phyloP scores from a whole-genome alignment of 495 filamentous ascomycete species.

The Daldinia caldariorum region DNA sequence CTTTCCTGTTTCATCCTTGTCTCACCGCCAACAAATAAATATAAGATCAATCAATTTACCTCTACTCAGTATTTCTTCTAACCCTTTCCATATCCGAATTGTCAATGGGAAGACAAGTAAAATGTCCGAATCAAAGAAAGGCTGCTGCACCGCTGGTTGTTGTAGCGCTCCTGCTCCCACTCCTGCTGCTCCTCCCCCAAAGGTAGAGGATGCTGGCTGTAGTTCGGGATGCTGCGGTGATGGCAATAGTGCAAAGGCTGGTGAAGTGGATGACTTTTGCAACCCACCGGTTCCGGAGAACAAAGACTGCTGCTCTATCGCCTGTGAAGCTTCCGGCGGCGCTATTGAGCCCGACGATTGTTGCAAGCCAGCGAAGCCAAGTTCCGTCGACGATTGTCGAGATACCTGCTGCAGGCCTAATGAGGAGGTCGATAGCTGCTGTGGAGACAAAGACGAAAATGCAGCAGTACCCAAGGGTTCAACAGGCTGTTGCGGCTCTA shows the following conservation, averaged over 20 bases:
- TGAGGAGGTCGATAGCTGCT: conserved; percentile 20
- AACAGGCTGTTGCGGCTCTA: conserved; percentile 6
- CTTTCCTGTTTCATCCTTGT: background rate
- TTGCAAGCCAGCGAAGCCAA: conserved; percentile 21
- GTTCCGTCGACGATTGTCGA: conserved; percentile 7
- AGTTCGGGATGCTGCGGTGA: conserved; percentile 17
- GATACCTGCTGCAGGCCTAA: conserved; percentile 26
- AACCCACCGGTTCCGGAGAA: background rate
- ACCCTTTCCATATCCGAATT: background rate
- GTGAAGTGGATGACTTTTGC: conserved; percentile 18
- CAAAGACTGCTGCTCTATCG: background rate
- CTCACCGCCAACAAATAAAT: conserved; percentile 1
- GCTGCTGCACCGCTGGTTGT: conserved; percentile 23
- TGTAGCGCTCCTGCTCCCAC: conserved; percentile 19
- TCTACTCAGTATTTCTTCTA: background rate
- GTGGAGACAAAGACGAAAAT: background rate
- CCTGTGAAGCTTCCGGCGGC: background rate
- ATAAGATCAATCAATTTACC: background rate
- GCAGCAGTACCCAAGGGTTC: background rate
- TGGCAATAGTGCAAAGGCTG: background rate
- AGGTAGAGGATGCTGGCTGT: conserved; percentile 19
- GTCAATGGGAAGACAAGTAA: background rate
- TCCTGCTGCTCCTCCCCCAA: background rate
- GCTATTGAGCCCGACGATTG: conserved; percentile 13
- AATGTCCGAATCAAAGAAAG: conserved; percentile 33